Evolutionary conservation across 169 alveolate genomes (phyloP), one percentile per base, ranked within the genome.

Genomic region (Babesia divergens): DNA sequence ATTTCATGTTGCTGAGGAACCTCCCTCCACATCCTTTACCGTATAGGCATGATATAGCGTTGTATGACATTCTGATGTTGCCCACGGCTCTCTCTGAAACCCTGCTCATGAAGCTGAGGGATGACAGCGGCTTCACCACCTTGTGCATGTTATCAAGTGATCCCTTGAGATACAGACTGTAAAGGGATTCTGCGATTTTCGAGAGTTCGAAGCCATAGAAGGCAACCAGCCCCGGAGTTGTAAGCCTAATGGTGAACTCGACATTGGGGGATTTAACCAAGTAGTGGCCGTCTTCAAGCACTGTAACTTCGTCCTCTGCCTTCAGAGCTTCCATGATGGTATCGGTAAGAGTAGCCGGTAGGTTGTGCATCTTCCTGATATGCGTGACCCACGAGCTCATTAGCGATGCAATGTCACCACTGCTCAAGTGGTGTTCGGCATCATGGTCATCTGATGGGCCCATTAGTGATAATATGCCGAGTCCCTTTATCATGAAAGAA

Each of bases 311-410:
- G 6, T 69, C 82, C 14, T 54, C 62, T 5, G 20, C 42, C 20
- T 43, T 20, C 50, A 47, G 18, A 20, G 38, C 32, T 8, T 46
- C 40, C 8, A 53, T 37, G 26, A 72, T 47, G 16, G 14, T 56
- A 20, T 72, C 83, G 16, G 62, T 56, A 14, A 34, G 31, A 43
- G 50, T 72, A 1, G 83, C 29, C n/a, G 74, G 75, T 11, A 75
- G 53, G 32, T 50, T 47, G 65, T 65, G 65, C 47, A 65, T 6
- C 42, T 55, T 38, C 32, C 85, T 28, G 3, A 75, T 47, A 40
- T 75, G 44, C n/a, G 85, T 75, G 40, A 43, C 74, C 85, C 85
- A 75, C 31, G 77, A 44, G 20, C 60, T 31, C n/a, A 51, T 28
- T 20, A 75, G 47, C 16, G 47, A 14, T 54, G 28, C 31, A 7